Base-by-base conservation (phyloP, 768 basidiomycete species). In the Pseudohyphozyma bogoriensis region DNA sequence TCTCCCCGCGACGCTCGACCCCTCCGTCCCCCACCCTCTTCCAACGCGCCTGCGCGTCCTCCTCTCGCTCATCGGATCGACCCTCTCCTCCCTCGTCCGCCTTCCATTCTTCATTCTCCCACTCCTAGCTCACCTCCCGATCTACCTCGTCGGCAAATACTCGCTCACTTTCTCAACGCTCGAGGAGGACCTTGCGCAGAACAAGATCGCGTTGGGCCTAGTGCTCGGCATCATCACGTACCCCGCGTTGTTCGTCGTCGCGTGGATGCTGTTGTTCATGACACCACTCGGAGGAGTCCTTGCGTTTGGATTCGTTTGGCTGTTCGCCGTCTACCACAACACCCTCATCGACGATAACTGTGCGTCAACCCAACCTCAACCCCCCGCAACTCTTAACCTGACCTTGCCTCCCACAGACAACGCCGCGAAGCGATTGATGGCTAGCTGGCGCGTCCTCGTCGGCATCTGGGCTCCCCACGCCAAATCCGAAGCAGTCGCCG, bases 391-490 rank as follows among this genome's bases (percentile, higher is more conserved):
- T 40, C 28, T 37, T 22, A 31, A 33, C 55, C 39, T 51, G 22
- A 31, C 24, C 11, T 11, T 35, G 26, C 44, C 29, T 53, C 52
- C 42, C 58, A 56, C 50, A 51, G 50, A 59, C 42, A 40, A 61
- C 70, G 90, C 90, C 33, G 82, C 83, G 51, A 93, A 91, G 74
- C 87, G 86, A 44, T 80, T 93, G 51, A 79, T 86, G 22, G 88
- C 92, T 8, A 84, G 91, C n/a, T 99, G 93, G 91, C 84, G 89
- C 56, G 83, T 95, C n/a, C 80, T 99, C 18, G 81, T 96, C 64
- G 95, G 92, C 10, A 83, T 97, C 16, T 97, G 95, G 95, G 80
- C 81, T 1, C 62, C 63, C n/a, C 52, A 55, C 50, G 60, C 63
- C 26, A 51, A 54, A 31, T 36, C 45, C 6, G 62, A 67, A 44